Base-by-base conservation (phyloP, 2,329 filamentous ascomycete species). In the Dactylellina drechsleri region DNA sequence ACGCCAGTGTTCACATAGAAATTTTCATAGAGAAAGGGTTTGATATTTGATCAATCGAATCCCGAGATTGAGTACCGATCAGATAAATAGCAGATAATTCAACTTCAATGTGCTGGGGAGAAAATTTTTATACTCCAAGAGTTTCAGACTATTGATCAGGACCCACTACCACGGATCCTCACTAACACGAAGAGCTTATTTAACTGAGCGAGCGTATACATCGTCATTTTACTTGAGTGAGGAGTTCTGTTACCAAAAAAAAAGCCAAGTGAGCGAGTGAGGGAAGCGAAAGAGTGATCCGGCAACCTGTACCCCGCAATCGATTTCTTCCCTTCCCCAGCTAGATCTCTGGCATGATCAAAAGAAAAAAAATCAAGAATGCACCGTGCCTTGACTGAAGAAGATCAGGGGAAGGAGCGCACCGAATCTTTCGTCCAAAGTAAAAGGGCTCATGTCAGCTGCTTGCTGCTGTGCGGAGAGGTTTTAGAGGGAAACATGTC, bases 81-180 rank as follows among this genome's bases (percentile, higher is more conserved):
- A 23, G 23, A 4, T 23, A 23, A 4, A 23, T 4, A 23, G 23
- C 4, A 23, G 23, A 23, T 23, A 23, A 23, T 23, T 23, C 23
- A 4, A 4, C 23, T 23, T 23, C 23, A 10, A 36, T 36, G 31
- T 36, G 31, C 31, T 28, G 12, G n/a, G 26, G 50, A 4, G 8
- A 31, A 31, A 31, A 12, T 36, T 31, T 31, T 57, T 58, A 41
- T 26, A 43, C 23, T 15, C 16, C 6, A 45, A 58, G 12, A 16
- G 28, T 12, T 23, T 56, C n/a, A 12, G 31, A 26, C 13, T 5
- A 5, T 12, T 50, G 8, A 8, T 18, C 13, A 50, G 43, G 54
- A 40, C 18, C 54, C 54, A 58, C 54, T 58, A 58, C 54, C 54
- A 58, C 54, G 54, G 47, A 40, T 58, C 18, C 36, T n/a, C 13